phyloP scores from a whole-genome alignment of 441 rosid genomes.

The Kokia cookei region DNA sequence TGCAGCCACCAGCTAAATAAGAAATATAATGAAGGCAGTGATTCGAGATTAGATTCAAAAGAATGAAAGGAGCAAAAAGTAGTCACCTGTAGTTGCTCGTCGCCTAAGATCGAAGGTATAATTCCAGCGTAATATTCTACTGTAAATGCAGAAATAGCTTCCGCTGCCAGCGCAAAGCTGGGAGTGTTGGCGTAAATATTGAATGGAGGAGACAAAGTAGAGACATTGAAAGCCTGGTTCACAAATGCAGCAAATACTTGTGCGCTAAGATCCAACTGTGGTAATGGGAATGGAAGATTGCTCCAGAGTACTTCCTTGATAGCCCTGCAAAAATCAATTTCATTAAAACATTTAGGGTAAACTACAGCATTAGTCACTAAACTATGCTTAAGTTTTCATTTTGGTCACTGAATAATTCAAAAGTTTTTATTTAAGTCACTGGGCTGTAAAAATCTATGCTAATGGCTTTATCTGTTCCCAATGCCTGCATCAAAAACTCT shows the following conservation, averaged over 20 bases:
- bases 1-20: background rate
- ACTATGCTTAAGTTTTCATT: too few relatives aligned
- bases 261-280: background rate
- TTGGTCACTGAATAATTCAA: too few relatives aligned
- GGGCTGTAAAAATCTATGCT: too few relatives aligned
- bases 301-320: background rate
- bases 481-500: too few relatives aligned
- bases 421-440: too few relatives aligned
- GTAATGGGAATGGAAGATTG: background rate
- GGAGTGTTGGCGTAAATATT: background rate
- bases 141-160: background rate
- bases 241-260: background rate
- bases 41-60: background rate
- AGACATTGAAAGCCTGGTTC: background rate
- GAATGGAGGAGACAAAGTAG: background rate
- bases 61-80: too few relatives aligned
- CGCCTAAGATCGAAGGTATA: too few relatives aligned
- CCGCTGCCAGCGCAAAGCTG: background rate
- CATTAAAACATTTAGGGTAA: background rate
- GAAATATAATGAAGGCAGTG: background rate
- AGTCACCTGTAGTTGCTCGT: background rate
- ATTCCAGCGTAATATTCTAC: background rate
- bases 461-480: too few relatives aligned
- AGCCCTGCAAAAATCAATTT: background rate
- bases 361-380: too few relatives aligned